These are phyloP conservation scores for Citeromyces hawaiiensis DNA, from an alignment of 1,139 yeast species.

Conservation along the genomic window DNA sequence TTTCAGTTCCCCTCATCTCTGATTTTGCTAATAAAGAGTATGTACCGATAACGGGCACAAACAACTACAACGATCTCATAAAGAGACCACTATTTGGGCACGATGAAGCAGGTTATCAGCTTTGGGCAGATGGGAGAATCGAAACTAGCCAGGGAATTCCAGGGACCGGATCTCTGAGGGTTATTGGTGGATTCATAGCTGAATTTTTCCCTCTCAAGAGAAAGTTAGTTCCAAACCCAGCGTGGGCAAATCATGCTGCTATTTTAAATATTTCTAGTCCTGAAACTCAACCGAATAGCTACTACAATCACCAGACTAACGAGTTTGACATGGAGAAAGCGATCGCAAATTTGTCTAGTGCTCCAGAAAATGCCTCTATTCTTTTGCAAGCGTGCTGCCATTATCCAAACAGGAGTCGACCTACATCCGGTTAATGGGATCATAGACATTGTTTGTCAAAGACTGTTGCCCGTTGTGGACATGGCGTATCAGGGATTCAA, in stretches of 20 bases:
- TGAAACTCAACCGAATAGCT: constrained; percentile 20
- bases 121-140: constrained; percentile 32
- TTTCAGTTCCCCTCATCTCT: too few relatives aligned
- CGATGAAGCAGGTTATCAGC: constrained; percentile 32
- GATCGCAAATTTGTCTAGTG: constrained; percentile 22
- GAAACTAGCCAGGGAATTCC: constrained; percentile 45
- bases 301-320: constrained; percentile 40
- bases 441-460: constrained; percentile 39
- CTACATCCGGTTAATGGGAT: constrained; percentile 77
- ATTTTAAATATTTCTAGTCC: constrained; percentile 40
- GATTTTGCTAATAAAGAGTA: constrained; percentile 54
- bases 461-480: constrained; percentile 68
- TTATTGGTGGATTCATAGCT: constrained; percentile 37
- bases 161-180: constrained; percentile 48
- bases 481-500: constrained; percentile 94
- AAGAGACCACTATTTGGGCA: constrained; percentile 37
- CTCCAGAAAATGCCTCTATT: constrained; percentile 46
- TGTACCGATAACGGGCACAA: constrained; percentile 39
- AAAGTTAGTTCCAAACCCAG: constrained; percentile 44
- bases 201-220: constrained; percentile 24
- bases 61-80: constrained; percentile 32
- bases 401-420: constrained; percentile 93
- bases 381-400: constrained; percentile 92
- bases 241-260: constrained; percentile 52
- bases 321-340: constrained; percentile 40